phyloP scores from a whole-genome alignment of 805 yeast species.

The Starmerella scarabaei region DNA sequence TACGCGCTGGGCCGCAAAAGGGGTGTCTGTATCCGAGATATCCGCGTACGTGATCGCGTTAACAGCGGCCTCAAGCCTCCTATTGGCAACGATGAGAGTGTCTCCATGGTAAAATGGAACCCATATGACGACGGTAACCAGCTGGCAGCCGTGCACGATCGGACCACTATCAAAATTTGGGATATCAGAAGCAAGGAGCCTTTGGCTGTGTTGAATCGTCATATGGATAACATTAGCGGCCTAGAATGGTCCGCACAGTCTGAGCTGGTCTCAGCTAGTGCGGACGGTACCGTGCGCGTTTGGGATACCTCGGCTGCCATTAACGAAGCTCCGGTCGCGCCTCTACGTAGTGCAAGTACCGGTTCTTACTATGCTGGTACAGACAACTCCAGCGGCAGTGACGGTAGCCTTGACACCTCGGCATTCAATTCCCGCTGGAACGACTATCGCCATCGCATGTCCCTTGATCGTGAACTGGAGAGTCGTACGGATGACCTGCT shows the following conservation, averaged over 20 bases:
- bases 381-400: not conserved
- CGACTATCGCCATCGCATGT: slow-evolving; percentile 22
- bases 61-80: slow-evolving; percentile 37
- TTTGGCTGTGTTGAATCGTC: slow-evolving; percentile 42
- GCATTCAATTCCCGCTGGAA: slow-evolving; percentile 17
- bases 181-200: slow-evolving; percentile 52
- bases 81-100: slow-evolving; percentile 24
- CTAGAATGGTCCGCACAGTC: slow-evolving; percentile 45
- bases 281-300: slow-evolving; percentile 34
- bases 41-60: slow-evolving; percentile 36
- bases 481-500: slow-evolving; percentile 18
- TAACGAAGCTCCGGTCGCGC: too few relatives aligned
- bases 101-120: slow-evolving; percentile 50
- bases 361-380: not conserved
- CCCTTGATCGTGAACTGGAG: slow-evolving; percentile 15
- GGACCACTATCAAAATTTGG: slow-evolving; percentile 51
- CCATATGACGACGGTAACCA: slow-evolving; percentile 34
- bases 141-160: slow-evolving; percentile 49
- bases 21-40: slow-evolving; percentile 64
- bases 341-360: not conserved
- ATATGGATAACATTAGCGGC: slow-evolving; percentile 40
- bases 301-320: slow-evolving; percentile 38
- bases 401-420: not conserved
- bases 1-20: slow-evolving; percentile 47
- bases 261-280: slow-evolving; percentile 45